Evolutionary conservation across 148 eudicot genomes (phyloP), one percentile per base, ranked within the genome.

Genomic region (Persicaria maculosa): DNA sequence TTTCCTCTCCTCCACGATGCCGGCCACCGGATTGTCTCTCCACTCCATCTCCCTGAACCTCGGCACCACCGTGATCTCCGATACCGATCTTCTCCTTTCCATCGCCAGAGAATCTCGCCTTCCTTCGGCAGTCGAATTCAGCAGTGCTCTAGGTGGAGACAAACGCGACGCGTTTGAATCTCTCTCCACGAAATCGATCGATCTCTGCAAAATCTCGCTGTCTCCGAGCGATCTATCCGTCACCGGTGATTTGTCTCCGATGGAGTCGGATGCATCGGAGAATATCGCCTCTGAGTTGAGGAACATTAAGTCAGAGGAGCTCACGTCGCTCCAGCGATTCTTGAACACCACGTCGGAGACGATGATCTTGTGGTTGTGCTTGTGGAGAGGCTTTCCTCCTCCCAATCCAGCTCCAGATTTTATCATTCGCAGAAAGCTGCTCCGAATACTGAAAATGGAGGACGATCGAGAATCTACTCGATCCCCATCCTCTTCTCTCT

Each of bases 241-340:
- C 59, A 8, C 17, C 4, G 14, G 4, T 8, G 9, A 10, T 19
- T 11, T 7, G 1, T 47, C 52, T 16, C 2, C 4, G 83, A 69
- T 12, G 2, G 1, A 17, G 17, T 17, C 17, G 58, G 58, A 84
- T 77, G 75, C 88, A 68, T 75, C 85, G 31, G 90, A 84, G 54
- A 75, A 83, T 15, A 91, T 75, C 89, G 89, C 88, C 75, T 89
- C 88, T 1, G 93, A 89, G 47, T 84, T 88, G 78, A 90, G 74
- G 58, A 87, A 84, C 84, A 90, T 75, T 53, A 92, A 81, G 75
- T 92, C 95, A 0, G 97, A 82, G 6, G 90, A 85, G 46, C 85
- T 81, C 22, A 92, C 84, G 59, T 82, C 82, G 79, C 95, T 90
- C 97, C 97, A 90, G 2, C 97, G 79, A n/a, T 82, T 83, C 84